A percentile compares a stretch with the other conserved stretches of the same genome.
phyloP scores from a whole-genome alignment of 805 yeast genomes.

The Hanseniaspora hatyaiensis region DNA sequence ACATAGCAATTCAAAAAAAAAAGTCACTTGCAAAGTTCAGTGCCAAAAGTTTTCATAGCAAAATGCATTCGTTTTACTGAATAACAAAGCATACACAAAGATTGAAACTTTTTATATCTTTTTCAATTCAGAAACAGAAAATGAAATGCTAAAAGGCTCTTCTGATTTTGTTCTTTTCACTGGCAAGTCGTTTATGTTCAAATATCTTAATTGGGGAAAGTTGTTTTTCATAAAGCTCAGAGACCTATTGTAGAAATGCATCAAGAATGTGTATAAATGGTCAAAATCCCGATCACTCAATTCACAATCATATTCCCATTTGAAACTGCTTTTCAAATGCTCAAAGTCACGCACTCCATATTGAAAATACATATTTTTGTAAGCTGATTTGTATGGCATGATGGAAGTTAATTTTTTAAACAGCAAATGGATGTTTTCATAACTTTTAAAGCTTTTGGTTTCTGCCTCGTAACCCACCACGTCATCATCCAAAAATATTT shows the following conservation, averaged over 20 bases:
- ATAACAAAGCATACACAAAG: too few relatives aligned
- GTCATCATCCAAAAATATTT: neutral
- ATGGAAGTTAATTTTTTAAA: slow-evolving; percentile 9
- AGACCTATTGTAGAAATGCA: slow-evolving; percentile 6
- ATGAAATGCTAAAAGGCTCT: neutral
- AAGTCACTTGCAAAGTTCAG: too few relatives aligned
- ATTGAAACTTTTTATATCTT: neutral
- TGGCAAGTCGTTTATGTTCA: slow-evolving; percentile 9
- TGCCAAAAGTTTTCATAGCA: too few relatives aligned
- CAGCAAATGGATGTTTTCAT: neutral
- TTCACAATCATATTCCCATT: neutral
- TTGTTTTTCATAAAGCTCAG: slow-evolving; percentile 1
- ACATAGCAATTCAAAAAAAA: too few relatives aligned
- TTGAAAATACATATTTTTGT: slow-evolving; percentile 1
- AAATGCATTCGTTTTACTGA: too few relatives aligned
- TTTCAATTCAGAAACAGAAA: neutral
- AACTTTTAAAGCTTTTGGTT: neutral
- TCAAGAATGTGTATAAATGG: neutral
- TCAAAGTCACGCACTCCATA: neutral
- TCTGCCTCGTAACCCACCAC: neutral
- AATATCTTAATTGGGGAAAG: slow-evolving; percentile 2
- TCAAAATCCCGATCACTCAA: neutral
- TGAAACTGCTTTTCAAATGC: neutral
- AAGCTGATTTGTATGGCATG: slow-evolving; percentile 6
- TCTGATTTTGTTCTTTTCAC: neutral